Evolutionary conservation across 1,139 yeast species (phyloP).

Genomic region (Debaryomyces coudertii): DNA sequence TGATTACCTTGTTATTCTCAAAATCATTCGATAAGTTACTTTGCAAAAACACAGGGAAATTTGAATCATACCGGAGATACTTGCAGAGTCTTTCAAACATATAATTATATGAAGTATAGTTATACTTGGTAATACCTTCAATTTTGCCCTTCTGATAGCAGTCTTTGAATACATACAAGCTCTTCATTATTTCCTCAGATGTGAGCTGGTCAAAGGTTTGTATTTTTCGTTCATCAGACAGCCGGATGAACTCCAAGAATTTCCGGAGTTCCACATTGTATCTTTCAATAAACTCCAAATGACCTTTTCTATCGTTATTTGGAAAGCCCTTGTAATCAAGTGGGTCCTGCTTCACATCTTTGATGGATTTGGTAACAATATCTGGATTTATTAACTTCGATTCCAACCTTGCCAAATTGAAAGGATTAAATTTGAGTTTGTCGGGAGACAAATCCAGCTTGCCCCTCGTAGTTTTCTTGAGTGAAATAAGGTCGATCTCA

Average conservation of each 20-base stretch:
- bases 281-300: slow-evolving; percentile 24
- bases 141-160: slow-evolving; percentile 26
- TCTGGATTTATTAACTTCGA: slow-evolving; percentile 5
- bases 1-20: slow-evolving; percentile 14
- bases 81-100: slow-evolving; percentile 28
- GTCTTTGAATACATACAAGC: slow-evolving; percentile 33
- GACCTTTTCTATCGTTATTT: slow-evolving; percentile 13
- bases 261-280: slow-evolving; percentile 26
- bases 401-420: slow-evolving; percentile 5
- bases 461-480: slow-evolving; percentile 28
- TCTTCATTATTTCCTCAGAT: slow-evolving; percentile 31
- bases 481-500: slow-evolving; percentile 41
- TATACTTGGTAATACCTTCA: slow-evolving; percentile 21
- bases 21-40: slow-evolving; percentile 13
- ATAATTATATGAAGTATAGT: slow-evolving; percentile 22
- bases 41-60: slow-evolving; percentile 17
- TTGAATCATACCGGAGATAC: slow-evolving; percentile 16
- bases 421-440: slow-evolving; percentile 4
- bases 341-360: slow-evolving; percentile 13
- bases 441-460: background rate
- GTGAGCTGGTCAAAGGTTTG: slow-evolving; percentile 30
- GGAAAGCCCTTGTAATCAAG: slow-evolving; percentile 13
- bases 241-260: slow-evolving; percentile 27
- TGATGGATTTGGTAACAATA: slow-evolving; percentile 8
- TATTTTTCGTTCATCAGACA: slow-evolving; percentile 28